phyloP scores from a whole-genome alignment of 768 basidiomycete species.

The Lactarius hengduanensis region DNA sequence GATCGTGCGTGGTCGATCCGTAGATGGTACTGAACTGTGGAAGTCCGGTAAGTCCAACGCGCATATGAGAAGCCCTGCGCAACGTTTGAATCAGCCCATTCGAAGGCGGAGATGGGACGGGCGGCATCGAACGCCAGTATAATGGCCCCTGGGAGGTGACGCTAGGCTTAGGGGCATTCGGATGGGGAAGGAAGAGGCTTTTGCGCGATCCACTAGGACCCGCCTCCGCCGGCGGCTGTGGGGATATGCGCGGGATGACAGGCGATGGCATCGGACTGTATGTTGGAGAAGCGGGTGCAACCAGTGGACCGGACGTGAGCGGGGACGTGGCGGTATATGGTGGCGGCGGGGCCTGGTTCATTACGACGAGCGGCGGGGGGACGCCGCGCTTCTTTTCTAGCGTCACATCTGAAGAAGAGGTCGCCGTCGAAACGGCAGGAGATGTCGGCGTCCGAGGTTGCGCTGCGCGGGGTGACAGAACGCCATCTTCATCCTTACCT shows the following conservation, averaged over 20 bases:
- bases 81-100: conserved; percentile 33
- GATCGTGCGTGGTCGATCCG: conserved; percentile 52
- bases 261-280: conserved; percentile 14
- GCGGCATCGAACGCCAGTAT: conserved; percentile 46
- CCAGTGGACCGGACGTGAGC: background rate
- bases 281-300: background rate
- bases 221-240: conserved; percentile 32
- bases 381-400: conserved; percentile 35
- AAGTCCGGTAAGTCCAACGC: conserved; percentile 31
- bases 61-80: conserved; percentile 27
- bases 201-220: conserved; percentile 32
- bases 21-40: conserved; percentile 56
- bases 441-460: conserved; percentile 1
- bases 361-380: conserved; percentile 31
- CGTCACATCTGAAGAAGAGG: conserved; percentile 25
- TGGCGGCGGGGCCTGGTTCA: conserved; percentile 35
- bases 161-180: conserved; percentile 50
- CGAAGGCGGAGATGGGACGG: conserved; percentile 31
- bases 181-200: conserved; percentile 53
- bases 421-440: conserved; percentile 12
- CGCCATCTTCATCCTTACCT: conserved; percentile 16
- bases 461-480: conserved; percentile 29
- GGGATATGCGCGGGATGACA: background rate
- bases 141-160: conserved; percentile 52
- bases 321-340: conserved; percentile 32